Evolutionary conservation across 2,329 filamentous ascomycete genomes (phyloP), one percentile per base, ranked within the genome.

Genomic region (Sphaerulina musiva): DNA sequence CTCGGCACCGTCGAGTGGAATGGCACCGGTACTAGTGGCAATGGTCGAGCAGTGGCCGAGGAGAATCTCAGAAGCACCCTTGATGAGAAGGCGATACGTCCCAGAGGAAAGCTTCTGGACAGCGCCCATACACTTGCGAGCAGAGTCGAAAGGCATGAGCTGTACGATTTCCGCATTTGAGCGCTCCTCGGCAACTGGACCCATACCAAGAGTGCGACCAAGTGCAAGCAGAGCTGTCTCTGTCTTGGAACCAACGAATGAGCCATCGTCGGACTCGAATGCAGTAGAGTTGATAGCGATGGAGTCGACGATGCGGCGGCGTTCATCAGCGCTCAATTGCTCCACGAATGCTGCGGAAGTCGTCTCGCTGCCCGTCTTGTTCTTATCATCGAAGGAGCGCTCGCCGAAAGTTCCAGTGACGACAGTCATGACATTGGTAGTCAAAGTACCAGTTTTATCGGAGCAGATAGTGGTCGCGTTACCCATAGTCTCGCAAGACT

Each of bases 401-500:
- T 77, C 77, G 36, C 85, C 84, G 40, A 88, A 72, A 6, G 83
- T 83, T 5, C 85, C 86, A 31, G 85, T 83, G 20, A 89, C 86
- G 1, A 89, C 85, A 0, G 83, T 86, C 84, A 87, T 87, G 67
- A 83, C 82, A 66, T 87, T 87, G 53, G 86, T 84, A 0, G 85
- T 88, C 12, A 89, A 71, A 6, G 85, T 89, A 46, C 85, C 85
- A 1, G 85, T 89, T 70, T 89, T 89, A 68, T 89, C 87, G 4
- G 86, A 89, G 69, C 87, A 92, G 34, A 92, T 85, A 0, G 86
- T 86, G 1, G 82, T 85, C 34, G 81, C 82, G 61, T 86, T 86
- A 4, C 83, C 83, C 83, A 86, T 86, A 1, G 83, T 85, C 68
- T 87, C 84, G 65, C 83, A 86, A 56, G 83, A 83, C 56, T 81